Evolutionary conservation across 257 asterid species (phyloP).

Genomic region (Solanum stenotomum): DNA sequence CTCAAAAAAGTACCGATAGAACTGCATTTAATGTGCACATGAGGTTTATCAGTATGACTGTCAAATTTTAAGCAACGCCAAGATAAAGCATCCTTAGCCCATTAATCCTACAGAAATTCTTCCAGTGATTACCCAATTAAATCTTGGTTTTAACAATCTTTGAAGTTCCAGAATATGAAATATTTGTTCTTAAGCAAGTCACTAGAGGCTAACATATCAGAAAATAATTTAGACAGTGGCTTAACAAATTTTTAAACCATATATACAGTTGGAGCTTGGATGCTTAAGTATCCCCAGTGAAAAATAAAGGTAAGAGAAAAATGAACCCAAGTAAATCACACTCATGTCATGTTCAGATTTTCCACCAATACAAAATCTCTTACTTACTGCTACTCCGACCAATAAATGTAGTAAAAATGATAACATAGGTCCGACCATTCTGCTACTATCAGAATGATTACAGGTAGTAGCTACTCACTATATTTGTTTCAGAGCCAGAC

Average conservation of each 20-base stretch:
- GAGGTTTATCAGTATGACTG: neutral
- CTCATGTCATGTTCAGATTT: neutral
- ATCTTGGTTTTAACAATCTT: neutral
- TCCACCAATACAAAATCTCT: neutral
- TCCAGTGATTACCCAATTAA: neutral
- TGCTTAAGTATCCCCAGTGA: neutral
- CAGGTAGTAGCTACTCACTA: conserved; percentile 50
- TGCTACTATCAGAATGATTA: neutral
- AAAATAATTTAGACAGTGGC: neutral
- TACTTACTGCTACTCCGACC: neutral
- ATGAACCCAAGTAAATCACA: neutral
- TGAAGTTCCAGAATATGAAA: neutral
- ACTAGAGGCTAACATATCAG: neutral
- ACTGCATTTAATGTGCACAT: neutral
- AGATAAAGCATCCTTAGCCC: neutral
- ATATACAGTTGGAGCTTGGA: neutral
- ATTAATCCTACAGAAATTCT: neutral
- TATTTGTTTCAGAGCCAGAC: conserved; percentile 86
- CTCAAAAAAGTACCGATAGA: neutral
- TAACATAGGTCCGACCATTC: neutral
- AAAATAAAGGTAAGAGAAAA: neutral
- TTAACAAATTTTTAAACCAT: neutral
- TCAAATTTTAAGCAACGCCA: neutral
- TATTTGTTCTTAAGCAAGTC: neutral
- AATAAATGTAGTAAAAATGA: neutral